Percentiles rank a stretch among this genome's conserved stretches.
Evolutionary conservation across 495 filamentous ascomycete species (phyloP).

Genomic region (Astrocystis sublimbata): DNA sequence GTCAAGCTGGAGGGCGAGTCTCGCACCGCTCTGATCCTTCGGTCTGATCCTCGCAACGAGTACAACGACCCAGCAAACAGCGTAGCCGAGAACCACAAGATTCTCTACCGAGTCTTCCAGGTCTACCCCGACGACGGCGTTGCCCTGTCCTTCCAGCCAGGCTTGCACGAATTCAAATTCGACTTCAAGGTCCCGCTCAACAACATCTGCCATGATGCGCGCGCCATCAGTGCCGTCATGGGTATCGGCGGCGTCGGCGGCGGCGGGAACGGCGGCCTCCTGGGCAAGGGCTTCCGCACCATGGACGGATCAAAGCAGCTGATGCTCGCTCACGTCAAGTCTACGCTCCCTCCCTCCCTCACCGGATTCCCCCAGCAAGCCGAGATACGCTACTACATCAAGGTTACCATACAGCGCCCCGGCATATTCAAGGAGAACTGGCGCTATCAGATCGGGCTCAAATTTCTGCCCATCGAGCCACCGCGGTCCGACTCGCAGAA

Average conservation of each 20-base stretch:
- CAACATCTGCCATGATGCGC: slow-evolving; percentile 68
- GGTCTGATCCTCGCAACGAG: slow-evolving; percentile 23
- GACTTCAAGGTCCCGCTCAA: slow-evolving; percentile 93
- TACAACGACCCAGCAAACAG: slow-evolving; percentile 33
- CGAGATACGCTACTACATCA: slow-evolving; percentile 90
- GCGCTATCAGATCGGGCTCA: slow-evolving; percentile 61
- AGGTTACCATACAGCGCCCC: slow-evolving; percentile 82
- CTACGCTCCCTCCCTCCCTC: slow-evolving; percentile 84
- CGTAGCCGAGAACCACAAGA: slow-evolving; percentile 57
- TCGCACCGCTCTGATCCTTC: slow-evolving; percentile 56
- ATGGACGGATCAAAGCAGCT: slow-evolving; percentile 55
- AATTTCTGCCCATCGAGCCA: slow-evolving; percentile 91
- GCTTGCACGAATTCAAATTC: slow-evolving; percentile 87
- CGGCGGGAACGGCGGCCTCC: slow-evolving; percentile 33
- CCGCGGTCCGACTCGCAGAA: slow-evolving; percentile 61
- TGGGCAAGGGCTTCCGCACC: slow-evolving; percentile 48
- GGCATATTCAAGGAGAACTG: slow-evolving; percentile 86
- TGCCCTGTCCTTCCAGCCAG: slow-evolving; percentile 67
- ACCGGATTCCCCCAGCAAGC: slow-evolving; percentile 78
- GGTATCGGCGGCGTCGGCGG: slow-evolving; percentile 44
- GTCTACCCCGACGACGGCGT: slow-evolving; percentile 66
- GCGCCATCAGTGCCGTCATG: slow-evolving; percentile 46
- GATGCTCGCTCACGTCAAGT: slow-evolving; percentile 70
- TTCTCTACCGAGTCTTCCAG: slow-evolving; percentile 73
- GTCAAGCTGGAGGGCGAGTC: slow-evolving; percentile 96